Base-by-base conservation (phyloP, 495 filamentous ascomycete genomes). In the Pseudoneurospora amorphoporcata region DNA sequence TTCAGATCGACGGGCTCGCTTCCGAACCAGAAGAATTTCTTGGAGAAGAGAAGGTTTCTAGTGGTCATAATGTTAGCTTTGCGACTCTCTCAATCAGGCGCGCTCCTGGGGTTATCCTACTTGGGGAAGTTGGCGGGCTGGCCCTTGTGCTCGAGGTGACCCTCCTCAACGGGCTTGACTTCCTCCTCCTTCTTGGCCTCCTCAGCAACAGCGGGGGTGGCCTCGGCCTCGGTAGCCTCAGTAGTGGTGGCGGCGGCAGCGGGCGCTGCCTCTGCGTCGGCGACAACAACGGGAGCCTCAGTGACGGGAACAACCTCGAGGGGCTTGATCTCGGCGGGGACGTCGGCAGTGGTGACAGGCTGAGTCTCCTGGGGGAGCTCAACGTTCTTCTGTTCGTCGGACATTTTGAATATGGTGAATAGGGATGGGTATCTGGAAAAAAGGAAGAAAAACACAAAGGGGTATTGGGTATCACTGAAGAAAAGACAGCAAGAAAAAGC, bases 11-110 rank as follows among this genome's bases (percentile, higher is more conserved):
- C 85, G 58, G 95, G 82, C 72, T 96, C 93, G 47, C 92, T 87
- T 80, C 90, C 91, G 85, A 99, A 94, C 91, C 93, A 98, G 87
- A 99, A 97, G 86, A 92, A 77, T 70, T 82, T 81, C 81, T 86
- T 84, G 74, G 81, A 79, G 80, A 82, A 84, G 70, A 85, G 77
- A 58, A 84, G 75, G 82, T 83, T 85, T 82, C 83, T 84, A 68
- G 23, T n/a, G 14, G 43, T 8, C 41, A 39, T 14, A 16, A 14
- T 61, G 70, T 81, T 77, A 84, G 79, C 39, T 19, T 17, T 5
- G 12, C 6, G 16, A 8, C 6, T 61, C 6, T 14, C 29, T 32
- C 53, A 12, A 35, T 61, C 53, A 53, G n/a, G 39, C 29, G 38
- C 29, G 45, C 16, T 9, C 17, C 3, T 17, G 19, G 39, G 32